Conservation (phyloP, 2,329 filamentous ascomycete species). For the Penicillium sp. region DNA sequence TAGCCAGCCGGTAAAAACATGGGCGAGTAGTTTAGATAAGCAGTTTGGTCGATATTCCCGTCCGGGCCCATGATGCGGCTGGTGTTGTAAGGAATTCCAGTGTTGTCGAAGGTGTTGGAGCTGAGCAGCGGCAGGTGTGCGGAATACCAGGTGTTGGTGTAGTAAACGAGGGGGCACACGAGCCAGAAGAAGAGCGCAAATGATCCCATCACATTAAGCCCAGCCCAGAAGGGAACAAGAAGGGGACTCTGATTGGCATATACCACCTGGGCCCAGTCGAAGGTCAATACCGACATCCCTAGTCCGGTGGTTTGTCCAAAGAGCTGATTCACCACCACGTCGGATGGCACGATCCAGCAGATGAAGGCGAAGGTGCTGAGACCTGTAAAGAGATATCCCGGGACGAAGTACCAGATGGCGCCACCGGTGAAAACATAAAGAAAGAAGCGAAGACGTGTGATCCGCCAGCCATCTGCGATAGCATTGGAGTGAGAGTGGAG, state of each 20-base stretch:
- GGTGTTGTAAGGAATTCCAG: slow-evolving; percentile 59
- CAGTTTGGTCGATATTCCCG: slow-evolving; percentile 56
- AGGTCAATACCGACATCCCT: slow-evolving; percentile 67
- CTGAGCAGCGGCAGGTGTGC: slow-evolving; percentile 63
- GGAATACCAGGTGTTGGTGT: slow-evolving; percentile 56
- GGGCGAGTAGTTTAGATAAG: slow-evolving; percentile 64
- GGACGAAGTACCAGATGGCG: slow-evolving; percentile 43
- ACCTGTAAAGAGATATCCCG: slow-evolving; percentile 66
- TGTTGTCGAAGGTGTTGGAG: slow-evolving; percentile 64
- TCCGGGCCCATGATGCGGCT: slow-evolving; percentile 57
- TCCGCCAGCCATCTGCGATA: slow-evolving; percentile 44
- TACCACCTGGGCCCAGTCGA: slow-evolving; percentile 72
- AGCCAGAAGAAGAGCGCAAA: slow-evolving; percentile 47
- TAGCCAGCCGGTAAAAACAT: slow-evolving; percentile 63
- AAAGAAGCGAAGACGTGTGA: slow-evolving; percentile 40
- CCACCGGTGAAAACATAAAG: slow-evolving; percentile 33
- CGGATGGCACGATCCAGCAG: slow-evolving; percentile 69
- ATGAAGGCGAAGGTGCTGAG: slow-evolving; percentile 68
- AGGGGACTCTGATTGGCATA: slow-evolving; percentile 67
- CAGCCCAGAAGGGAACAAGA: slow-evolving; percentile 59
- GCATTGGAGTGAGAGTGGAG: slow-evolving; percentile 35
- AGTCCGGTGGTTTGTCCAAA: slow-evolving; percentile 68
- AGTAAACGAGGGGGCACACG: slow-evolving; percentile 45
- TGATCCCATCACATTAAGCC: slow-evolving; percentile 44
- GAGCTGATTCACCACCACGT: slow-evolving; percentile 66